These are phyloP conservation scores for Gyromitra esculenta DNA, from an alignment of 2,329 filamentous ascomycete genomes.

Conservation along the genomic window DNA sequence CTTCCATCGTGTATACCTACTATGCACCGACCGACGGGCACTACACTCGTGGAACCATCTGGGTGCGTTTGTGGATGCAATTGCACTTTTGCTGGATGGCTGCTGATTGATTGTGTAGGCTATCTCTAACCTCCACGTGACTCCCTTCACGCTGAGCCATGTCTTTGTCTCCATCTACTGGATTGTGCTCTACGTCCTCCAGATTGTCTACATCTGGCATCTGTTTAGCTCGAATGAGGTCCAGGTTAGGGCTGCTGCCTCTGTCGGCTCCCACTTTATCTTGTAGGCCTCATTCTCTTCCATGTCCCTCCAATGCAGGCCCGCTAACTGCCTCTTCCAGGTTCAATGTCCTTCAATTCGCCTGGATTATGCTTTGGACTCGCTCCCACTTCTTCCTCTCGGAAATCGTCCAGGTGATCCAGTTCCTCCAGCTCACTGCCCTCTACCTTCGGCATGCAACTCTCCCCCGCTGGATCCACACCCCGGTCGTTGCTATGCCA, in stretches of 20 bases:
- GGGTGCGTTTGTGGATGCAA: slow-evolving; percentile 61
- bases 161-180: slow-evolving; percentile 76
- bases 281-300: slow-evolving; percentile 63
- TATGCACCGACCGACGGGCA: slow-evolving; percentile 71
- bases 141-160: slow-evolving; percentile 57
- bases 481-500: slow-evolving; percentile 77
- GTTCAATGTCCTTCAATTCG: slow-evolving; percentile 79
- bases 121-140: slow-evolving; percentile 71
- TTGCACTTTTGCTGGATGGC: slow-evolving; percentile 70
- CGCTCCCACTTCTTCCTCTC: slow-evolving; percentile 73
- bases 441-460: slow-evolving; percentile 83
- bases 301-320: neutral
- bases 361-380: slow-evolving; percentile 84
- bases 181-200: slow-evolving; percentile 76
- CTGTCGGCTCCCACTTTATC: slow-evolving; percentile 85
- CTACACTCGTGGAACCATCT: slow-evolving; percentile 72
- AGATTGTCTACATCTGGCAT: slow-evolving; percentile 78
- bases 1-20: slow-evolving; percentile 78
- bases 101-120: slow-evolving; percentile 54
- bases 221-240: slow-evolving; percentile 72
- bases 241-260: slow-evolving; percentile 74
- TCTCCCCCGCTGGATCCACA: slow-evolving; percentile 73
- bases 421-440: slow-evolving; percentile 80
- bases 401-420: slow-evolving; percentile 78
- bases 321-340: slow-evolving; percentile 25